Evolutionary conservation across 345 rosid genomes (phyloP), one percentile per base, ranked within the genome.

Genomic region (Eucalyptus caleyi): DNA sequence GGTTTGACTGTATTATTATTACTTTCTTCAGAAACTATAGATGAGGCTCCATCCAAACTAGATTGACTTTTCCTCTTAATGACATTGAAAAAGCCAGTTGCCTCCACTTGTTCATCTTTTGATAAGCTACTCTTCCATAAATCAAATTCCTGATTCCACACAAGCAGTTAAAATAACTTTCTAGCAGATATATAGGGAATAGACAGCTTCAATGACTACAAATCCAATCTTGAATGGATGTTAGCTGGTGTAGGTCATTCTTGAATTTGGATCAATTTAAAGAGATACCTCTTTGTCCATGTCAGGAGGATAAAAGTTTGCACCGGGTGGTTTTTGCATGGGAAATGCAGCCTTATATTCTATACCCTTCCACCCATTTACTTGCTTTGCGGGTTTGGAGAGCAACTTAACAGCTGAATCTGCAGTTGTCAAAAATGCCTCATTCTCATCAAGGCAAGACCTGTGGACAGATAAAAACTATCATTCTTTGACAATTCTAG

Each of bases 301-400:
- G 91, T 97, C 99, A n/a, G 98, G 95, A 88, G 99, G 99, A 89
- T 97, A 97, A 89, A 97, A 97, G 92, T 97, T 97, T 56, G 98
- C 98, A 88, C 98, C 97, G 80, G 98, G 97, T 77, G 99, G 99
- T 91, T 95, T 95, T 82, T n/a, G 90, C 90, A 90, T 42, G 34
- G 99, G 99, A 93, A 97, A 97, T 86, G 98, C 96, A 77, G 93
- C 95, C 92, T 93, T 96, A 91, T 95, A 97, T 91, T 96, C 97
- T 77, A 97, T 92, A 86, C 99, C 99, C 94, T 95, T 96, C 99
- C 99, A 97, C 90, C 98, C 97, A 88, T 91, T 72, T 87, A 96
- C 90, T 65, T 93, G 89, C 91, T 92, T 97, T 5, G 96, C 92
- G 86, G 98, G 97, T 87, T 93, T 90, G 89, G 97, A 95, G 93